A percentile compares a stretch with the other conserved stretches of the same genome.
Evolutionary conservation across 2,329 filamentous ascomycete species (phyloP).

Genomic region (Alternaria angustiovoidea): DNA sequence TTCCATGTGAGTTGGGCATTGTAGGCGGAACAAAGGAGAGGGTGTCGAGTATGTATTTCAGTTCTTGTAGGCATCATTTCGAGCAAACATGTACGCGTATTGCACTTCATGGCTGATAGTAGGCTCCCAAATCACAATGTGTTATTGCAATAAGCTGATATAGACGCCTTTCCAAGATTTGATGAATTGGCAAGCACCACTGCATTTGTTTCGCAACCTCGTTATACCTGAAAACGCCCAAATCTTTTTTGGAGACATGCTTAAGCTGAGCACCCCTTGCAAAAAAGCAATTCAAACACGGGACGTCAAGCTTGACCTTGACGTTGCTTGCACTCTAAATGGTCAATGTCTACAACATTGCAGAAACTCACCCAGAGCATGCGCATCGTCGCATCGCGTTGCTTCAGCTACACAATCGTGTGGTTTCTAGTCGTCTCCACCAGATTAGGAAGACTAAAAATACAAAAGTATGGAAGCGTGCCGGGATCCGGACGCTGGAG

Average conservation of each 20-base stretch:
- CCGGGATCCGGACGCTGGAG: background rate
- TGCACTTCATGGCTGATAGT: background rate
- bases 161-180: background rate
- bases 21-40: background rate
- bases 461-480: background rate
- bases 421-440: background rate
- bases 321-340: no score
- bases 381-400: background rate
- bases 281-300: background rate
- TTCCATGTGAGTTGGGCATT: background rate
- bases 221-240: no score
- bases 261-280: background rate
- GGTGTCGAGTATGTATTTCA: background rate
- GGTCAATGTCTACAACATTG: background rate
- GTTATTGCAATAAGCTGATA: background rate
- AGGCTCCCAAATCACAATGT: no score
- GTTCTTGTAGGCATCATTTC: background rate
- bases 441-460: background rate
- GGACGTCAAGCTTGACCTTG: background rate
- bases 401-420: background rate
- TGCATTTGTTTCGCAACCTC: background rate
- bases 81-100: fast-evolving
- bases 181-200: background rate
- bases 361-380: background rate
- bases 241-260: no score